Base-by-base conservation (phyloP, 2,329 filamentous ascomycete genomes). In the Penicillium sp. region DNA sequence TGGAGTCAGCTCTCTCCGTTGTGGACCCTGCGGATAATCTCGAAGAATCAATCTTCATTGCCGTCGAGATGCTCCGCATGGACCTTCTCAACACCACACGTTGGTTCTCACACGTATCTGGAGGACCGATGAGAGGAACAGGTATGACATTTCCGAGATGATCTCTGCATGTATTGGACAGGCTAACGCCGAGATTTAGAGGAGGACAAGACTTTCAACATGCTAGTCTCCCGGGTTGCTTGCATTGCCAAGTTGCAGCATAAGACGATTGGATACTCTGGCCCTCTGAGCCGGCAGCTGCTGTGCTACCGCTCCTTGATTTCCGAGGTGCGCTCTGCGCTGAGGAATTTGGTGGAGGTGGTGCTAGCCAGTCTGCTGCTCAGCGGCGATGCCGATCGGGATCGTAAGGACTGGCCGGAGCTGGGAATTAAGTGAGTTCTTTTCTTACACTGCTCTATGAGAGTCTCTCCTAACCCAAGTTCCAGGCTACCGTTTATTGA, bases 221-320 rank as follows among this genome's bases (percentile, higher is more conserved):
- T 93, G 47, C 79, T 98, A 39, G 84, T 97, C 61, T 93, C 90
- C 59, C 86, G 93, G 33, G 86, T 91, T 53, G 88, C 91, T 12
- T 90, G 88, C 46, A 77, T 97, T 50, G 81, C 90, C 44, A 89
- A 87, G 64, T 78, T 97, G 54, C 82, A 84, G 28, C 93, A 98
- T 67, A 81, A 88, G 60, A 79, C 81, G 3, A 91, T 92, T 59
- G 93, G 93, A 27, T 98, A 96, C 71, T 96, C 92, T 1, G 93
- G 93, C 0, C 92, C 93, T 1, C 79, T 98, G 1, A 95, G 90
- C 76, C 86, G 93, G 69, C 90, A 92, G 58, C 78, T 96, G 45
- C 78, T 98, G 37, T 85, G 84, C 24, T 98, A 91, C 75, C 87
- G 89, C 53, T 91, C 89, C 1, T 78, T 97, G 50, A 84, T 89